Percentiles rank a stretch among this genome's conserved stretches.
These are phyloP conservation scores for Raphanus sativus DNA, from an alignment of 345 rosid species.

Conservation along the genomic window DNA sequence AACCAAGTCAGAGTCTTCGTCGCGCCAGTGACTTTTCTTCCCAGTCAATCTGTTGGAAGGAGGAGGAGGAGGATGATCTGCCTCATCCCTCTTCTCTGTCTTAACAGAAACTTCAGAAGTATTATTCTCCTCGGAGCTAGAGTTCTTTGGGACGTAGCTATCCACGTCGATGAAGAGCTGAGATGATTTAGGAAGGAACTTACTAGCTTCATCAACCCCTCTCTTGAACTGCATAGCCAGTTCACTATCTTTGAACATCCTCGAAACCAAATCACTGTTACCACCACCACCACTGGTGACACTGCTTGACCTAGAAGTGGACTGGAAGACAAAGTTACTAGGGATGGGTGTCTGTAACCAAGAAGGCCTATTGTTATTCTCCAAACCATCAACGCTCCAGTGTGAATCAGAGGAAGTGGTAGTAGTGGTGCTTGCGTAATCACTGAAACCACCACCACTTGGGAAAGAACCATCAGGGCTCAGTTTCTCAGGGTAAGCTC, in stretches of 20 bases:
- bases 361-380: conserved; percentile 27
- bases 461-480: conserved; percentile 47
- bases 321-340: conserved; percentile 51
- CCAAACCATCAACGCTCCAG: conserved; percentile 47
- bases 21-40: conserved; percentile 54
- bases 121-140: background rate
- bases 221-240: conserved; percentile 60
- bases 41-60: conserved; percentile 43
- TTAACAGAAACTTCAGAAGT: conserved; percentile 31
- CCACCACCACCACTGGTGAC: conserved; percentile 27
- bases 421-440: conserved; percentile 39
- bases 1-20: conserved; percentile 44
- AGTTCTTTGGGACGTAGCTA: conserved; percentile 1
- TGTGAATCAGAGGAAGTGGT: conserved; percentile 49
- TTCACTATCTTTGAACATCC: conserved; percentile 41
- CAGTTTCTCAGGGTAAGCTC: conserved; percentile 1
- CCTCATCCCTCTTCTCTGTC: conserved; percentile 37
- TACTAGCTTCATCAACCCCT: conserved; percentile 77
- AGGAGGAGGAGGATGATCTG: conserved; percentile 27
- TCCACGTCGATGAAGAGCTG: conserved; percentile 51
- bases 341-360: conserved; percentile 40
- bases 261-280: conserved; percentile 38
- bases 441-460: conserved; percentile 49
- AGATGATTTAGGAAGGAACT: conserved; percentile 60
- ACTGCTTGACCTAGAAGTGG: conserved; percentile 42